These are phyloP conservation scores for Ophioceras dolichostomum DNA, from an alignment of 2,329 filamentous ascomycete genomes.

Conservation along the genomic window DNA sequence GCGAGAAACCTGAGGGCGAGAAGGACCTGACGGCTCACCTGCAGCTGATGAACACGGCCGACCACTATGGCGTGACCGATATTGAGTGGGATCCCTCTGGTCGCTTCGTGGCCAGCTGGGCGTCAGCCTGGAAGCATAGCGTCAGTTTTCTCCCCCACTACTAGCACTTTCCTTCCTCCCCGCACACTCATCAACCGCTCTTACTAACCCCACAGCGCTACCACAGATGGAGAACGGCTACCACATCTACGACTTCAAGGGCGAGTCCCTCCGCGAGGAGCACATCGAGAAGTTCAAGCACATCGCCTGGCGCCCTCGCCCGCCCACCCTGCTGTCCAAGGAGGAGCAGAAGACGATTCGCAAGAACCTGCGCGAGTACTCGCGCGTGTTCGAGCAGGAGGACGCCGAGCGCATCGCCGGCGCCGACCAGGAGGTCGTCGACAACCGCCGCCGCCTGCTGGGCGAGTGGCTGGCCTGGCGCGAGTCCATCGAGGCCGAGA, in stretches of 20 bases:
- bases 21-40: slow-evolving; percentile 93
- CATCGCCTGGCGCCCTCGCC: slow-evolving; percentile 86
- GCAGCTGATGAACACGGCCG: slow-evolving; percentile 83
- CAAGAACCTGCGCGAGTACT: slow-evolving; percentile 97
- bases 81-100: slow-evolving; percentile 97
- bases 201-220: too few species aligned
- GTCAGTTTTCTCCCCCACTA: too few species aligned
- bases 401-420: slow-evolving; percentile 88
- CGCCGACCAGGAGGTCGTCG: slow-evolving; percentile 87
- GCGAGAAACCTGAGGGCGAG: slow-evolving; percentile 84
- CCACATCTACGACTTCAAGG: slow-evolving; percentile 95
- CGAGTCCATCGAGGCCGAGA: slow-evolving; percentile 56
- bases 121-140: slow-evolving; percentile 88
- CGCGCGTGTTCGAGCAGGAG: slow-evolving; percentile 86
- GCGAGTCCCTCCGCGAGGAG: slow-evolving; percentile 79
- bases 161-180: too few species aligned
- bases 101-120: slow-evolving; percentile 85
- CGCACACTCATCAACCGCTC: too few species aligned
- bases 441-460: slow-evolving; percentile 69
- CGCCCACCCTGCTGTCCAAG: slow-evolving; percentile 80
- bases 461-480: slow-evolving; percentile 87
- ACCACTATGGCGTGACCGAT: slow-evolving; percentile 96
- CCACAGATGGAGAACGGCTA: slow-evolving; percentile 95
- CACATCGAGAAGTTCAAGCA: slow-evolving; percentile 97
- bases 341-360: slow-evolving; percentile 96